phyloP scores from a whole-genome alignment of 1,139 yeast genomes.

The Nakaseomyces bracarensis region DNA sequence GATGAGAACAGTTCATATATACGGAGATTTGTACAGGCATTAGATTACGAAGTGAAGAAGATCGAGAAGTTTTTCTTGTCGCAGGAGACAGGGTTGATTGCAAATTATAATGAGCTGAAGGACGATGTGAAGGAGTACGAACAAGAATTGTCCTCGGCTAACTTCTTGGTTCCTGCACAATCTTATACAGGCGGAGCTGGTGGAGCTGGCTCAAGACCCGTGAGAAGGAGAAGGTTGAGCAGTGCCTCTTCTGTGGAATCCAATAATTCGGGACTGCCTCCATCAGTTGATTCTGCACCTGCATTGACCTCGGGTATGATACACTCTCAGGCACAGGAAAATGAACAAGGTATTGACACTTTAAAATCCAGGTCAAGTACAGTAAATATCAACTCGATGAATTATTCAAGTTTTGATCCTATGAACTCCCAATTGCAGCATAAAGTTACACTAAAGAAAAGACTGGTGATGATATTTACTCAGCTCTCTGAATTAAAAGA shows the following conservation, averaged over 20 bases:
- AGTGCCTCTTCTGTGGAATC: slow-evolving; percentile 13
- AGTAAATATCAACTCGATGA: slow-evolving; percentile 5
- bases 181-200: neutral
- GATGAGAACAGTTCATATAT: slow-evolving; percentile 16
- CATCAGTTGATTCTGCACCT: slow-evolving; percentile 15
- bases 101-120: slow-evolving; percentile 42
- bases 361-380: slow-evolving; percentile 6
- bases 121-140: slow-evolving; percentile 36
- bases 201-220: neutral
- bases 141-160: slow-evolving; percentile 4
- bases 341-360: neutral
- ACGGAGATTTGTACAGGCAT: slow-evolving; percentile 39
- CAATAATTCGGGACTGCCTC: slow-evolving; percentile 8
- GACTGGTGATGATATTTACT: slow-evolving; percentile 60
- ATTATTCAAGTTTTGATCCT: neutral
- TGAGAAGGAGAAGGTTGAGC: slow-evolving; percentile 12
- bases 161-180: slow-evolving; percentile 2
- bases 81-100: slow-evolving; percentile 46
- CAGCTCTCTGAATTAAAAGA: slow-evolving; percentile 76
- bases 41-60: slow-evolving; percentile 50
- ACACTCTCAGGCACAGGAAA: neutral
- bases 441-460: slow-evolving; percentile 59
- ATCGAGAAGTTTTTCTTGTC: slow-evolving; percentile 51
- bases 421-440: slow-evolving; percentile 15
- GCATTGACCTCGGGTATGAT: slow-evolving; percentile 6